Evolutionary conservation across 202 grass and related monocot species (phyloP).

Genomic region (Musa balbisiana): DNA sequence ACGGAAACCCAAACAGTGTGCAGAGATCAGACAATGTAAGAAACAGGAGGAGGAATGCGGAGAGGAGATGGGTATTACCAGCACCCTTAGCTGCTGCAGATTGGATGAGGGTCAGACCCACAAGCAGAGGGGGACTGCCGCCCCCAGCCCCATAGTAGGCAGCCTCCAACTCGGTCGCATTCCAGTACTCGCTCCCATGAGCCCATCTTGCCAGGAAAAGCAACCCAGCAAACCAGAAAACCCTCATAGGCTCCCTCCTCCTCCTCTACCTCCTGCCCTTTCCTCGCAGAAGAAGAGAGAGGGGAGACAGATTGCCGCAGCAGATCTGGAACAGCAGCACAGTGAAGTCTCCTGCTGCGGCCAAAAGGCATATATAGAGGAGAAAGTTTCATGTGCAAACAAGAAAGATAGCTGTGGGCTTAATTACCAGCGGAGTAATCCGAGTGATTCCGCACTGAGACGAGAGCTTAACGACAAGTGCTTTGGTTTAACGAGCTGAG

Average conservation of each 20-base stretch:
- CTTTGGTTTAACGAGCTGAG: no score
- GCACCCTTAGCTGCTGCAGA: constrained; percentile 73
- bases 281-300: not conserved
- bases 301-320: not conserved
- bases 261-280: not conserved
- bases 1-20: not conserved
- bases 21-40: not conserved
- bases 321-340: not conserved
- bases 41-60: not conserved
- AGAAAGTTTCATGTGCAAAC: not conserved
- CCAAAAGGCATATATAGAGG: not conserved
- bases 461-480: no score
- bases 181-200: constrained; percentile 51
- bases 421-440: not conserved
- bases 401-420: not conserved
- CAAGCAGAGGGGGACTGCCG: constrained; percentile 52
- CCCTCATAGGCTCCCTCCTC: constrained; percentile 25
- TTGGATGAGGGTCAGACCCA: constrained; percentile 71
- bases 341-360: not conserved
- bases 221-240: constrained; percentile 24
- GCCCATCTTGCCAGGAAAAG: constrained; percentile 19
- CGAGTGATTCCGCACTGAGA: not conserved
- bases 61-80: constrained; percentile 20
- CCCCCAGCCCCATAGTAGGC: constrained; percentile 24
- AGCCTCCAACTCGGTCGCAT: constrained; percentile 39